Base-by-base conservation (phyloP, 495 filamentous ascomycete genomes). In the Aspergillus sclerotioniger region DNA sequence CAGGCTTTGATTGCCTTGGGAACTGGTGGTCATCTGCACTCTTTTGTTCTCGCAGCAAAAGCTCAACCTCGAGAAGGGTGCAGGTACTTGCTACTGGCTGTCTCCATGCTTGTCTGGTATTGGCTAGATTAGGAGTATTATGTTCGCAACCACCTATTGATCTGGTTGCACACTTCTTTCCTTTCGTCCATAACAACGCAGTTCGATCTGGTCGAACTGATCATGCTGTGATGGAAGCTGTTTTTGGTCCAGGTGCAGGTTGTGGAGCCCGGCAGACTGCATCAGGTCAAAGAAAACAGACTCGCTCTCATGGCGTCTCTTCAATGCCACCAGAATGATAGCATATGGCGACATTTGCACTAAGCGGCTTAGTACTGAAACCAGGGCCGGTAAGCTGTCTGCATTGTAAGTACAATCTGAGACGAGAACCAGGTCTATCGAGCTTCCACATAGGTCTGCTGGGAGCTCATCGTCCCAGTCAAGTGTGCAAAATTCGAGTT, bases 391-490 rank as follows among this genome's bases (percentile, higher is more conserved):
- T 35, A 91, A 74, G 45, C 85, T 90, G 67, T 94, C 90, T 32
- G 84, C 79, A 68, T 98, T 98, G 74, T 98, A 98, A 10, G 92
- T 98, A 76, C 94, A 97, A 67, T 98, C 94, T 16, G 91, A 90
- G 1, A 96, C 79, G 6, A 96, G 69, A 20, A 97, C 77, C 32
- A 98, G 63, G 67, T 96, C 88, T 71, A 87, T 85, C 0, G 66
- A 61, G 21, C 68, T 70, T 2, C 72, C 65, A 25, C 63, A 64
- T 16, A 74, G 60, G 15, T 68, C 31, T 2, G 72, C 72, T 8
- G 82, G 71, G 17, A 81, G 73, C 16, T 63, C 33, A 21, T 82
- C 67, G 29, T 84, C 80, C 94, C 94, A 98, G 71, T 96, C 88
- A 17, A 98, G 80, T 7, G 82, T 72, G 50, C 82, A 74, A 63